Base-by-base conservation (phyloP, 1,139 yeast genomes). In the Taphrina sp. region DNA sequence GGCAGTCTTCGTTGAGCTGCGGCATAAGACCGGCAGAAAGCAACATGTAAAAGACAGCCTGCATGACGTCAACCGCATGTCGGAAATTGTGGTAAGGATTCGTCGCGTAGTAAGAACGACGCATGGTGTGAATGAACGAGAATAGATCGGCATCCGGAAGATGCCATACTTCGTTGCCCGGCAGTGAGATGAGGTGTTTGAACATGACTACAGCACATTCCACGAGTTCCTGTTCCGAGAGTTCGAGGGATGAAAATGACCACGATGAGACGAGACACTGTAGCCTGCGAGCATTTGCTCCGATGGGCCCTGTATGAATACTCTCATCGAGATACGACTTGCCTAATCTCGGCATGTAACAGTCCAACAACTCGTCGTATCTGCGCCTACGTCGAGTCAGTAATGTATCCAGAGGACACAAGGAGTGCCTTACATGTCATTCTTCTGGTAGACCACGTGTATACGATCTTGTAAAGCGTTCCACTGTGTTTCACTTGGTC, bases 61-160 rank as follows among this genome's bases (percentile, higher is more conserved):
- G 98, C 66, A 90, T 72, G 5, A 92, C 98, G 70, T 92, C 98
- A 14, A 88, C 86, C 0, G 96, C 96, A 70, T 92, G 98, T 63
- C 95, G 80, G 67, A 89, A 92, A 71, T 90, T 90, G 72, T 92
- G 98, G 73, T 90, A 92, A 5, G 92, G 88, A 66, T 90, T 89
- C 1, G 88, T 88, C 63, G 20, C 26, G 26, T 43, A 35, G 33
- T 52, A 52, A 12, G 41, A 34, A 2, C 41, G 31, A 5, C 43
- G 35, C 5, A 52, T 26, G 8, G 37, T 42, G 22, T 28, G 38
- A 14, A 52, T 19, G 36, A 52, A 52, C 14, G 49, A 19, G 23
- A 24, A 41, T 20, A 52, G 23, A 3, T 31, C 49, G 14, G 20
- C 36, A 35, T 43, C 49, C 10, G 49, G 7, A 5, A 52, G 5